phyloP scores from a whole-genome alignment of 176 grass and related monocot species.

The Pharus latifolius region DNA sequence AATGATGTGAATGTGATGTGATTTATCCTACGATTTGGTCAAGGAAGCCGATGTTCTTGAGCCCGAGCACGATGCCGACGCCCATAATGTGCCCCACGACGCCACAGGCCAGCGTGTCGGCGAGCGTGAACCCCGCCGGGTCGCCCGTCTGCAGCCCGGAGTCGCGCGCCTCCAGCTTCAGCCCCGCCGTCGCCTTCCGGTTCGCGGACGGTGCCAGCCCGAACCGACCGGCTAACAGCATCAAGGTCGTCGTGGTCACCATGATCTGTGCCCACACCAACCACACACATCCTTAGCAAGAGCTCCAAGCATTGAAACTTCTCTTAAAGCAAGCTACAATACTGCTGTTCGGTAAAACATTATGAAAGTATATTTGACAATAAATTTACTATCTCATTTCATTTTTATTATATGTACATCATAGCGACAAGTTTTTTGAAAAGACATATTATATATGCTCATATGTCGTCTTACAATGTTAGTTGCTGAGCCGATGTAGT shows the following conservation, averaged over 20 bases:
- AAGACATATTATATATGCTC: no score
- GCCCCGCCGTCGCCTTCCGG: constrained; percentile 78
- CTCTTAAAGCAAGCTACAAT: no score
- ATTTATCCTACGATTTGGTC: constrained; percentile 53
- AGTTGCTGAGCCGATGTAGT: constrained; percentile 83
- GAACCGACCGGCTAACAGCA: constrained; percentile 86
- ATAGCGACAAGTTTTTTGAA: no score
- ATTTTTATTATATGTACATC: no score
- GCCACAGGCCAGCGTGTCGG: constrained; percentile 89
- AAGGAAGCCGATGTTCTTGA: constrained; percentile 73
- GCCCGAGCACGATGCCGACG: constrained; percentile 80
- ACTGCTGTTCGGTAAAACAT: no score
- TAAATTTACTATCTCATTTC: no score
- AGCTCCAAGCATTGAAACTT: not conserved
- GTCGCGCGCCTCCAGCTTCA: constrained; percentile 78
- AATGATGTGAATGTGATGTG: not conserved
- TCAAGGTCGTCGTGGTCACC: constrained; percentile 87
- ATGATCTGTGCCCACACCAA: constrained; percentile 47
- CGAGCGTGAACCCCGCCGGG: constrained; percentile 87
- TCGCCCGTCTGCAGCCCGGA: constrained; percentile 91
- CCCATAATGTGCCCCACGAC: constrained; percentile 75
- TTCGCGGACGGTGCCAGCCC: constrained; percentile 96
- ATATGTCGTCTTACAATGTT: constrained; percentile 39
- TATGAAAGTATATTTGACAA: no score
- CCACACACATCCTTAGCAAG: no score